phyloP scores from a whole-genome alignment of 2,329 filamentous ascomycete species.

The Stagonosporopsis cucurbitacearum region DNA sequence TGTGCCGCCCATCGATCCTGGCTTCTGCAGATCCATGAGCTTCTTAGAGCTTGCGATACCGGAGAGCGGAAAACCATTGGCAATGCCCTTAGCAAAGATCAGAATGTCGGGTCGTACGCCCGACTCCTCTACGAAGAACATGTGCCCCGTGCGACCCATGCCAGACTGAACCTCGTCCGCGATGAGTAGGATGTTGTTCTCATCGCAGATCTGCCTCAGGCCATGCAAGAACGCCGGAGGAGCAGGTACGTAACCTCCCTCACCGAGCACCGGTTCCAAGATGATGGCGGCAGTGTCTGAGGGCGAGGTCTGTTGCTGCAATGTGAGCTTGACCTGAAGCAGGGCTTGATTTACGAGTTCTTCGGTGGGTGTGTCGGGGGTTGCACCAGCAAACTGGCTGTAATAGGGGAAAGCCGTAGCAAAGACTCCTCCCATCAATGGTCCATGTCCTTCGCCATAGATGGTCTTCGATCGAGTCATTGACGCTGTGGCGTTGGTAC shows the following conservation, averaged over 20 bases:
- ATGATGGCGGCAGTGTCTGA: constrained; percentile 40
- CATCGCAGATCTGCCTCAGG: constrained; percentile 52
- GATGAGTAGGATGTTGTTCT: constrained; percentile 53
- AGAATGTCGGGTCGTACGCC: constrained; percentile 53
- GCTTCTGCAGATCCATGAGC: constrained; percentile 39
- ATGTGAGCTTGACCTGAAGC: constrained; percentile 34
- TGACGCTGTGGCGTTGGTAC: constrained; percentile 38
- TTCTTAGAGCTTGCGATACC: constrained; percentile 36
- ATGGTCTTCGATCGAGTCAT: constrained; percentile 42
- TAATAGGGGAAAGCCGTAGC: constrained; percentile 41
- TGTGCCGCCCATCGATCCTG: constrained; percentile 40
- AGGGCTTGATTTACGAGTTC: constrained; percentile 35
- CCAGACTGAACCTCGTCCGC: constrained; percentile 54
- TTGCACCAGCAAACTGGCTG: constrained; percentile 34
- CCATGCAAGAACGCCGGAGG: constrained; percentile 41
- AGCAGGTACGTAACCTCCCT: constrained; percentile 40
- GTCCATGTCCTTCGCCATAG: constrained; percentile 40
- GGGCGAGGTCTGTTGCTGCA: constrained; percentile 38
- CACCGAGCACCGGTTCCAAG: constrained; percentile 37
- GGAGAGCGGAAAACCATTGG: constrained; percentile 39
- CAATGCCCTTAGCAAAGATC: constrained; percentile 49
- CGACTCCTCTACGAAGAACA: constrained; percentile 54
- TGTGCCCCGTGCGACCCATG: constrained; percentile 53
- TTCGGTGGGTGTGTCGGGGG: constrained; percentile 32
- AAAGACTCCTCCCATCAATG: constrained; percentile 40